phyloP scores from a whole-genome alignment of 345 rosid genomes.

The Atalantia buxifolia region DNA sequence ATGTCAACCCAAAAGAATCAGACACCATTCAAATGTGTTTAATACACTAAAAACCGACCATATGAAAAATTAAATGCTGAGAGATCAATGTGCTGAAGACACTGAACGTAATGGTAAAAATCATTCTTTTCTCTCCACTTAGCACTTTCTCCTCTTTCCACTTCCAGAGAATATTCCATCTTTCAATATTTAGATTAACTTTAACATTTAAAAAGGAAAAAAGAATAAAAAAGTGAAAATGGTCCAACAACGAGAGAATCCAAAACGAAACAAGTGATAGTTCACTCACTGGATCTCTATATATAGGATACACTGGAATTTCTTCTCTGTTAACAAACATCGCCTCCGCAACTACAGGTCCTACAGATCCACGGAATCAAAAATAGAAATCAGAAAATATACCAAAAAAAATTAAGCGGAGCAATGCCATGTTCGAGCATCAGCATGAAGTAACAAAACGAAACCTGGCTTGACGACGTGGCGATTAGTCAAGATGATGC shows the following conservation, averaged over 20 bases:
- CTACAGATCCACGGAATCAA: constrained; percentile 32
- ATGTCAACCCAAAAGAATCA: neutral
- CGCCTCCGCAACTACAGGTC: constrained; percentile 96
- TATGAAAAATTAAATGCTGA: neutral
- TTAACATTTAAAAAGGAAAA: no score
- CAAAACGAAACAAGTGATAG: neutral
- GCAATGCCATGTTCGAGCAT: neutral
- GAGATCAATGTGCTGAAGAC: neutral
- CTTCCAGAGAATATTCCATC: neutral
- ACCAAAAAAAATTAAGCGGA: neutral
- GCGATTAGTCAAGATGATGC: constrained; percentile 94
- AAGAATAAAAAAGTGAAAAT: neutral
- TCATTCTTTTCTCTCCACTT: neutral
- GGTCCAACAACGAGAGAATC: neutral
- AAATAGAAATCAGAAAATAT: neutral
- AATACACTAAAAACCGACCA: neutral
- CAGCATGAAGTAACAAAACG: neutral
- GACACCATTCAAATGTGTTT: neutral
- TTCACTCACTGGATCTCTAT: constrained; percentile 83
- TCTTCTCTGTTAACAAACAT: constrained; percentile 92
- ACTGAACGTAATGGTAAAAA: no score
- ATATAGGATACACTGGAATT: constrained; percentile 73
- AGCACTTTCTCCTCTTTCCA: neutral
- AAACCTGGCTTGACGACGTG: constrained; percentile 62
- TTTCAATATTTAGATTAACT: neutral